Base-by-base conservation (phyloP, 2,329 filamentous ascomycete genomes). In the Exophiala bonariae region DNA sequence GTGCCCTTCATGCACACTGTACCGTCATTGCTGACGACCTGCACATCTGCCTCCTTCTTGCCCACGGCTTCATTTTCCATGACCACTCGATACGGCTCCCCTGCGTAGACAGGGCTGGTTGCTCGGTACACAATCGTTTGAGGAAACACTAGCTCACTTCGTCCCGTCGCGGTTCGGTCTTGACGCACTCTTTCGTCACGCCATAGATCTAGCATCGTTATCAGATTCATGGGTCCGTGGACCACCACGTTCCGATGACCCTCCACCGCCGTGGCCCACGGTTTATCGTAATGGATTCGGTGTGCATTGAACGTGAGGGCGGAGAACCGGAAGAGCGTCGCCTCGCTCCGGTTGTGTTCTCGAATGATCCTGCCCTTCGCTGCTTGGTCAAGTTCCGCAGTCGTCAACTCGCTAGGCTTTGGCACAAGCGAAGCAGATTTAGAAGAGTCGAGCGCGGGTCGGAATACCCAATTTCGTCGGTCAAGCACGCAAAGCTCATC, bases 401-500 rank as follows among this genome's bases (percentile, higher is more conserved):
- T 38, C 19, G 56, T 52, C 28, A 56, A 39, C 39, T 57, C 52
- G n/a, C 50, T 35, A 1, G 50, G 50, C 37, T 56, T 60, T 11
- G 50, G 34, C n/a, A 49, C 46, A n/a, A 45, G 33, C 3, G 51
- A 37, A 3, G 49, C 48, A 3, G 48, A 45, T 37, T 46, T 45
- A 32, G 49, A 44, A 22, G 57, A 30, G 51, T 54, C 47, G 4
- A 72, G 52, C 2, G 68, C 68, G 56, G 68, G 64, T 31, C 70
- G 66, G 39, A 74, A 74, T 4, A 73, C 65, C 71, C 71, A 74
- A 30, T 72, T 72, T n/a, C 83, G 70, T 55, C 69, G 68, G 61
- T 86, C 83, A 26, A 77, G 61, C 20, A 86, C 56, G 22, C 54
- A 57, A 9, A 57, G 39, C 41, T 58, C 53, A 46, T 79, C 81